These are phyloP conservation scores for Westerdykella aurantiaca DNA, from an alignment of 2,329 filamentous ascomycete species.

Conservation along the genomic window DNA sequence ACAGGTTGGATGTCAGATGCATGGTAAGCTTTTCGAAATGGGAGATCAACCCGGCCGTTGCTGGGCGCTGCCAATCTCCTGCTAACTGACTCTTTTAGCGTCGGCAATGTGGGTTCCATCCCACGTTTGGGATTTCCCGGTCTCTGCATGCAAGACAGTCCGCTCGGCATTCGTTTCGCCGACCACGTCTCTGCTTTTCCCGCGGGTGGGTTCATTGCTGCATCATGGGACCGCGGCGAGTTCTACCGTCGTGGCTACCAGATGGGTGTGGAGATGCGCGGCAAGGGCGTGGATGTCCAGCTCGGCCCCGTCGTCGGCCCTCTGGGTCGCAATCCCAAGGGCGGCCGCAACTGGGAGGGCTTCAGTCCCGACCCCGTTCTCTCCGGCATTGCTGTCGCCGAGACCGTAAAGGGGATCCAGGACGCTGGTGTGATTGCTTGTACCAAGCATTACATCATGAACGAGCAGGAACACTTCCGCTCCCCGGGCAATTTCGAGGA, in stretches of 20 bases:
- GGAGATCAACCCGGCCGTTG: not conserved
- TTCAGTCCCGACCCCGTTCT: slow-evolving; percentile 70
- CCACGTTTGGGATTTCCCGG: slow-evolving; percentile 64
- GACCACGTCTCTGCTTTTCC: slow-evolving; percentile 81
- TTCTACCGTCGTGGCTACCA: slow-evolving; percentile 63
- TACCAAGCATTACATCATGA: slow-evolving; percentile 55
- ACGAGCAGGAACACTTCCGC: slow-evolving; percentile 62
- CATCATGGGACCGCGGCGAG: slow-evolving; percentile 72
- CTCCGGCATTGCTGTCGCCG: slow-evolving; percentile 64
- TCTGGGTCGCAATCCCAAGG: slow-evolving; percentile 61
- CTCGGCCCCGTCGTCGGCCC: slow-evolving; percentile 74
- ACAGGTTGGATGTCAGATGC: slow-evolving; percentile 57
- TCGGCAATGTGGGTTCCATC: slow-evolving; percentile 67
- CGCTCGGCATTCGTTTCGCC: slow-evolving; percentile 68
- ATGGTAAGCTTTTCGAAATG: slow-evolving; percentile 15
- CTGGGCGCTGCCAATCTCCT: not conserved
- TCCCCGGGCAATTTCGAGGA: slow-evolving; percentile 54
- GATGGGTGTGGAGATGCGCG: slow-evolving; percentile 70
- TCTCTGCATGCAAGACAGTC: slow-evolving; percentile 83
- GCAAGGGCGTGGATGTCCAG: slow-evolving; percentile 68
- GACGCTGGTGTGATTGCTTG: slow-evolving; percentile 76
- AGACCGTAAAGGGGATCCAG: slow-evolving; percentile 75
- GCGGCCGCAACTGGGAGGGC: slow-evolving; percentile 50
- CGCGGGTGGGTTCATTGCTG: slow-evolving; percentile 70
- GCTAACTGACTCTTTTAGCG: slow-evolving; percentile 48